Conservation (phyloP, 2,329 filamentous ascomycete genomes). For the Plectosphaerella sp. region DNA sequence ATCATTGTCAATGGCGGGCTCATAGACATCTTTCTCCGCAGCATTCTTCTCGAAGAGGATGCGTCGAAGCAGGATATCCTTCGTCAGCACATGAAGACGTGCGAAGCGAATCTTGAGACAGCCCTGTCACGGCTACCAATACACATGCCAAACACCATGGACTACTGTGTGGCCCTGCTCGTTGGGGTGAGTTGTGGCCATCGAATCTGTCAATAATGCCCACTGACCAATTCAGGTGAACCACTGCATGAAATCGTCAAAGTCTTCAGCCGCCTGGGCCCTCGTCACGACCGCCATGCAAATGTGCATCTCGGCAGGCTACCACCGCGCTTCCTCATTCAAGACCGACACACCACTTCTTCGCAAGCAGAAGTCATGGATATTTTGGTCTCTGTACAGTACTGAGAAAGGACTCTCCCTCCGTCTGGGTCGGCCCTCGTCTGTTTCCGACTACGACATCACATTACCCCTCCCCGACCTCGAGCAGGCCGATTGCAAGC, state of each 20-base stretch:
- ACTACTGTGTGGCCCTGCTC: slow-evolving; percentile 11
- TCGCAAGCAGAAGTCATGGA: slow-evolving; percentile 7
- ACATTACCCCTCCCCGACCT: slow-evolving; percentile 10
- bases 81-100: slow-evolving; percentile 8
- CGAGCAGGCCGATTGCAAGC: neutral
- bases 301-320: slow-evolving; percentile 13
- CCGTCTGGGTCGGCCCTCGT: slow-evolving; percentile 18
- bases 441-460: slow-evolving; percentile 19
- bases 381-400: slow-evolving; percentile 21
- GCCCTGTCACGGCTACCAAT: slow-evolving; percentile 14
- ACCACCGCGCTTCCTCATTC: slow-evolving; percentile 11
- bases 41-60: slow-evolving; percentile 11
- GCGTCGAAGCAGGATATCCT: slow-evolving; percentile 5
- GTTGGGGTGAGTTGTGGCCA: slow-evolving; percentile 11
- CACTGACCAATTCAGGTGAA: slow-evolving; percentile 1
- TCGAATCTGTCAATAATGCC: no score
- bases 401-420: slow-evolving; percentile 19
- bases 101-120: slow-evolving; percentile 15
- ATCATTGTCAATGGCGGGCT: slow-evolving; percentile 15
- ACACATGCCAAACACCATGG: slow-evolving; percentile 12
- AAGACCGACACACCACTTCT: slow-evolving; percentile 1
- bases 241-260: slow-evolving; percentile 15
- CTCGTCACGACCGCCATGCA: slow-evolving; percentile 15
- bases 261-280: slow-evolving; percentile 15
- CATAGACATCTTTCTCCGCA: slow-evolving; percentile 5